These are phyloP conservation scores for Cyclotella kingstonii DNA, from an alignment of 108 stramenopile genomes.

Conservation along the genomic window DNA sequence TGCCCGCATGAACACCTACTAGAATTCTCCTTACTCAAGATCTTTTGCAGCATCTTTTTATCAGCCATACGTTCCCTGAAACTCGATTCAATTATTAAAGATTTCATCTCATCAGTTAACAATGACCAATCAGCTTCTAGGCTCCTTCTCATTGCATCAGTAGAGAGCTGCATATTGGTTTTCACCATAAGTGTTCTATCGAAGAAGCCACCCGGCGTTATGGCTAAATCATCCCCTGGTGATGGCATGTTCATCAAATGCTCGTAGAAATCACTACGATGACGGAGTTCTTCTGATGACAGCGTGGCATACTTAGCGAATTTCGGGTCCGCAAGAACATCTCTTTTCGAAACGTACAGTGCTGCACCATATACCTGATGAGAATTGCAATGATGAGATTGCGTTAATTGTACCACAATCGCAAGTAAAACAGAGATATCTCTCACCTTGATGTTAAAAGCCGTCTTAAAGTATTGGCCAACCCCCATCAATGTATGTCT, in stretches of 20 bases:
- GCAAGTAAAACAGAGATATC: too few relatives aligned
- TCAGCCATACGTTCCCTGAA: constrained; percentile 72
- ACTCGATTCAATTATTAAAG: constrained; percentile 67
- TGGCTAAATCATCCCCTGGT: constrained; percentile 29
- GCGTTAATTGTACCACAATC: too few relatives aligned
- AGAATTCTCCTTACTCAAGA: constrained; percentile 66
- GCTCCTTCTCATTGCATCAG: constrained; percentile 80
- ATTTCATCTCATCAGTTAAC: constrained; percentile 78
- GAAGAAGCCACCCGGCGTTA: constrained; percentile 54
- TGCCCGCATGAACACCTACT: constrained; percentile 83
- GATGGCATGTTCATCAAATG: constrained; percentile 61
- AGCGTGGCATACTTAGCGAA: constrained; percentile 62
- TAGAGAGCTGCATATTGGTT: constrained; percentile 84
- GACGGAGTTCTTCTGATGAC: constrained; percentile 66
- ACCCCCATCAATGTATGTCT: constrained; percentile 84
- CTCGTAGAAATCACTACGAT: constrained; percentile 66
- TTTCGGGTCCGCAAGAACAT: constrained; percentile 71
- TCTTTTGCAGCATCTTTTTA: constrained; percentile 57
- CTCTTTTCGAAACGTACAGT: constrained; percentile 77
- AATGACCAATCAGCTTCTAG: constrained; percentile 84
- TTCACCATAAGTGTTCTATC: constrained; percentile 80
- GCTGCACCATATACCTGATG: constrained; percentile 87
- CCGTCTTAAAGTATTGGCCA: constrained; percentile 75
- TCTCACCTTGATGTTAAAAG: constrained; percentile 78
- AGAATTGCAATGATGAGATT: too few relatives aligned